Conservation (phyloP, 2,329 filamentous ascomycete genomes). For the Drechmeria coniospora region DNA sequence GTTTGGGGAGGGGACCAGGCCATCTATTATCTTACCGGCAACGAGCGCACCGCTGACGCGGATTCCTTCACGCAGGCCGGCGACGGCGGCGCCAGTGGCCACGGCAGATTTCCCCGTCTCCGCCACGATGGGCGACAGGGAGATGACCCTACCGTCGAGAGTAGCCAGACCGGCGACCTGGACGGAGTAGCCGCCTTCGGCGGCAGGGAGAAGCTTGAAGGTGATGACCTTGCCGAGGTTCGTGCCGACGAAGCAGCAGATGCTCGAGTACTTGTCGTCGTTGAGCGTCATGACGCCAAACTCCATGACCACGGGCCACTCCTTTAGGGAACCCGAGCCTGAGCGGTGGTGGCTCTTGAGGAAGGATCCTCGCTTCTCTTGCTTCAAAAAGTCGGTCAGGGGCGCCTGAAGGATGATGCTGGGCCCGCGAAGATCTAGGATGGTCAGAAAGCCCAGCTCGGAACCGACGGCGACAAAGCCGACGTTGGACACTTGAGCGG, state of each 20-base stretch:
- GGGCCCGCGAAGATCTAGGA: constrained; percentile 81
- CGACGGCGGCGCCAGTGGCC: constrained; percentile 61
- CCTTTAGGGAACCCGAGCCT: constrained; percentile 29
- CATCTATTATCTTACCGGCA: constrained; percentile 36
- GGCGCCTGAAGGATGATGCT: constrained; percentile 64
- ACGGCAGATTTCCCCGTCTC: constrained; percentile 61
- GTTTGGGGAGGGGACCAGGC: too few species aligned
- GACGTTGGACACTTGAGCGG: constrained; percentile 73
- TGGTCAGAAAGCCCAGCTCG: constrained; percentile 61
- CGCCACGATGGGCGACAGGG: constrained; percentile 63
- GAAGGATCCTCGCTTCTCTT: constrained; percentile 64
- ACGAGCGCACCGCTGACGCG: constrained; percentile 71
- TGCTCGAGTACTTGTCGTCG: constrained; percentile 89
- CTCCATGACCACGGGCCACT: constrained; percentile 71
- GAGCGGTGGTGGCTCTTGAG: constrained; percentile 27
- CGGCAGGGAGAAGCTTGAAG: constrained; percentile 74
- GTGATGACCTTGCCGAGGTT: constrained; percentile 71
- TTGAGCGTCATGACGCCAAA: constrained; percentile 91
- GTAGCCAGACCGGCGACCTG: constrained; percentile 52
- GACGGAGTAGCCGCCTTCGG: constrained; percentile 51
- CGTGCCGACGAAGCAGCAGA: constrained; percentile 82
- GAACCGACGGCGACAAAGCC: constrained; percentile 84
- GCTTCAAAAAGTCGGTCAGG: constrained; percentile 57
- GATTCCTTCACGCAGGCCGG: constrained; percentile 56
- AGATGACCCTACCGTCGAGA: constrained; percentile 56